Evolutionary conservation across 306 rosid species (phyloP).

Genomic region (Castanea mollissima): DNA sequence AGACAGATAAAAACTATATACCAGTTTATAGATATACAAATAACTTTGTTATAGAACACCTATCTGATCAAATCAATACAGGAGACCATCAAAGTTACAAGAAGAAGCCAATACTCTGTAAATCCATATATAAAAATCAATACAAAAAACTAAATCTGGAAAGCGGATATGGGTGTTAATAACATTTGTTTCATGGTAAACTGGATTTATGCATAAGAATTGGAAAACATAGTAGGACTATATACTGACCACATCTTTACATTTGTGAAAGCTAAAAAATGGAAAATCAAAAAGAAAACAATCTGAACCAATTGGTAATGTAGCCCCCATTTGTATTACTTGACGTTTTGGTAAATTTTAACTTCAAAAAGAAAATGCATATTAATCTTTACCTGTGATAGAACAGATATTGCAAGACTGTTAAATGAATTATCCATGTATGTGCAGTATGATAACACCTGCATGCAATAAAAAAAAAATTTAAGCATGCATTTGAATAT

Average conservation of each 20-base stretch:
- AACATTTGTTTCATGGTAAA: neutral
- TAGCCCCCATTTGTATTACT: neutral
- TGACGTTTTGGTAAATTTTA: neutral
- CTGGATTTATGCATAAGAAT: neutral
- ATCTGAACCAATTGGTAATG: neutral
- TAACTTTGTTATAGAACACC: neutral
- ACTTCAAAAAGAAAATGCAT: constrained; percentile 5
- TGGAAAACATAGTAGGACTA: neutral
- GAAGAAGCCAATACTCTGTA: neutral
- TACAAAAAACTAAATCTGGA: neutral
- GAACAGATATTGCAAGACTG: constrained; percentile 65
- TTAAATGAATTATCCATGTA: constrained; percentile 75
- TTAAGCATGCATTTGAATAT: constrained; percentile 11
- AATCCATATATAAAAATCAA: neutral
- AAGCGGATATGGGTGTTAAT: neutral
- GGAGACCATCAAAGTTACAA: neutral
- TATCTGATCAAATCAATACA: neutral
- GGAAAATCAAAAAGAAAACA: neutral
- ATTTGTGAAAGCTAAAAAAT: neutral
- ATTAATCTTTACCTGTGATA: constrained; percentile 66
- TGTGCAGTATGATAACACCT: constrained; percentile 84
- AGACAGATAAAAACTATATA: neutral
- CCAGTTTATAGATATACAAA: neutral
- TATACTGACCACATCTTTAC: neutral
- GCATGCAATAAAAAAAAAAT: constrained; percentile 43